Conservation (phyloP, 768 basidiomycete species). For the Podaxis sp. region DNA sequence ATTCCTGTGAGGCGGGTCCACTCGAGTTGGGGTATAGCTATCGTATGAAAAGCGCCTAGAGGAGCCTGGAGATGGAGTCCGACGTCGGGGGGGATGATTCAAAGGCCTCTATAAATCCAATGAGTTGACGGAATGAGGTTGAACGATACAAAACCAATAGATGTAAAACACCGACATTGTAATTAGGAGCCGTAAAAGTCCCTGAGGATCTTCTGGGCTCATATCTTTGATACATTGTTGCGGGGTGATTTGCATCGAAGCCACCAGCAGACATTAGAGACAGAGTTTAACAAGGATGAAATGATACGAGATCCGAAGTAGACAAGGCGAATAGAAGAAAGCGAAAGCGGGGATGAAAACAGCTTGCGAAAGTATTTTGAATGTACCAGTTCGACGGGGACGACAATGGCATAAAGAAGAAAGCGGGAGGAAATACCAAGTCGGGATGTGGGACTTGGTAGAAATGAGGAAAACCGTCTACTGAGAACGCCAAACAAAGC, state of each 20-base stretch:
- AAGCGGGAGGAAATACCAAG: not conserved
- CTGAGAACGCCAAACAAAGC: slow-evolving; percentile 20
- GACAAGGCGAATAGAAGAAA: slow-evolving; percentile 13
- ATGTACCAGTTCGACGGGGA: not conserved
- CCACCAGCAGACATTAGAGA: slow-evolving; percentile 37
- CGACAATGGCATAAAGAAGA: not conserved
- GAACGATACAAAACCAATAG: slow-evolving; percentile 3
- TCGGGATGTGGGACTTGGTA: slow-evolving; percentile 9
- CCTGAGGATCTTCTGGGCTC: slow-evolving; percentile 31
- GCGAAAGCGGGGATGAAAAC: not conserved
- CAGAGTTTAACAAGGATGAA: not conserved
- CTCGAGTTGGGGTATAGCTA: slow-evolving; percentile 42
- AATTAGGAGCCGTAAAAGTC: slow-evolving; percentile 21
- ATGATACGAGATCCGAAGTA: slow-evolving; percentile 9
- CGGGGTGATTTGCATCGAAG: slow-evolving; percentile 31
- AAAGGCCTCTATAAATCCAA: slow-evolving; percentile 28
- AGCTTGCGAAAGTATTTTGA: not conserved
- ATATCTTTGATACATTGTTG: slow-evolving; percentile 26
- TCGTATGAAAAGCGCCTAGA: slow-evolving; percentile 45
- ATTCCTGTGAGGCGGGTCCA: slow-evolving; percentile 32
- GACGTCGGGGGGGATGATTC: slow-evolving; percentile 32
- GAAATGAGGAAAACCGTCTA: slow-evolving; percentile 8
- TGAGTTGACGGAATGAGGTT: slow-evolving; percentile 7
- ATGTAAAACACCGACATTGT: slow-evolving; percentile 36
- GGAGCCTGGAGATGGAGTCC: slow-evolving; percentile 46